Conservation (phyloP, 1,139 yeast genomes). For the Pichia sp. region DNA sequence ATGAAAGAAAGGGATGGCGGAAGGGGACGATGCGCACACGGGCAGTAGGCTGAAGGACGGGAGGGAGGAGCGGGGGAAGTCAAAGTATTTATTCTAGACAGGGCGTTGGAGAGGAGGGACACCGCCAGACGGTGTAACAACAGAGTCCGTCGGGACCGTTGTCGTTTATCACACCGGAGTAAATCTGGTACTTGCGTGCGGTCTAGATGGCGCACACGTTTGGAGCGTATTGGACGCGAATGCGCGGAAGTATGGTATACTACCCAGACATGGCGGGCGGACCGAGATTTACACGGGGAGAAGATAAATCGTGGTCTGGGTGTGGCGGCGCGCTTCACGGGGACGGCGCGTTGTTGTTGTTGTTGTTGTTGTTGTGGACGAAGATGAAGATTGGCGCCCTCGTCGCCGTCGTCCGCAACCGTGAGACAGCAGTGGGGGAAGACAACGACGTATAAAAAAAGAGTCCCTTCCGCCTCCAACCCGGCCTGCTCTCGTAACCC, state of each 20-base stretch:
- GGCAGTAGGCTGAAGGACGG: too few species aligned
- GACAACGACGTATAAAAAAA: slow-evolving; percentile 1
- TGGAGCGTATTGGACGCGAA: not conserved
- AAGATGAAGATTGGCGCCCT: too few species aligned
- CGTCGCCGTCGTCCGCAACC: too few species aligned
- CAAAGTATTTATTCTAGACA: not conserved
- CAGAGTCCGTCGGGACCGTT: not conserved
- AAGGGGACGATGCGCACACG: not conserved
- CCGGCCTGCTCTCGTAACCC: too few species aligned
- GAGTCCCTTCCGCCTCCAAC: not conserved
- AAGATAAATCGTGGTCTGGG: slow-evolving; percentile 15
- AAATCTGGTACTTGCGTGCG: not conserved
- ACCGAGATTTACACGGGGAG: slow-evolving; percentile 12
- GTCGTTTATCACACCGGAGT: not conserved
- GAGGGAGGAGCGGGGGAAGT: not conserved
- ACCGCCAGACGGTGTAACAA: too few species aligned
- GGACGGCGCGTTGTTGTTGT: too few species aligned
- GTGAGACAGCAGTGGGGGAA: too few species aligned
- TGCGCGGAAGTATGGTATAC: not conserved
- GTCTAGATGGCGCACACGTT: not conserved
- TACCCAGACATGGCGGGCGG: slow-evolving; percentile 4
- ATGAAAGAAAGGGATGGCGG: not conserved
- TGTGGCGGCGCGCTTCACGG: too few species aligned
- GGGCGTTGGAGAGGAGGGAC: not conserved
- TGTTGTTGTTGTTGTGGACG: too few species aligned